Evolutionary conservation across 176 grass and related monocot genomes (phyloP).

Genomic region (barley (Hordeum vulgare)): DNA sequence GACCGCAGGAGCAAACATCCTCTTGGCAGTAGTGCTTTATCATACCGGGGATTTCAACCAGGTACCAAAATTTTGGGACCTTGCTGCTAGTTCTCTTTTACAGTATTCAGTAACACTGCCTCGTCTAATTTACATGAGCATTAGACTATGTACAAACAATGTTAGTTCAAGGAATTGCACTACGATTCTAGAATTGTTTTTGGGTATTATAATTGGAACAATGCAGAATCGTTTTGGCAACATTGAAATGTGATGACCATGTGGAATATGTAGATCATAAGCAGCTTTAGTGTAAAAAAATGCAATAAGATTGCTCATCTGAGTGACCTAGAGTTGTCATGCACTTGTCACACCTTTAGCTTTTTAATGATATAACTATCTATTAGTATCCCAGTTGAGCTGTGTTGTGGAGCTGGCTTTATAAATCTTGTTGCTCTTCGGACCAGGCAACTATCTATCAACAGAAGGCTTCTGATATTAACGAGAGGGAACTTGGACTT

Average conservation of each 20-base stretch:
- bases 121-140: neutral
- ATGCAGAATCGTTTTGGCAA: neutral
- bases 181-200: neutral
- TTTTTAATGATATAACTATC: too few species aligned
- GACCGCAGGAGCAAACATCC: too few species aligned
- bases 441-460: constrained; percentile 99
- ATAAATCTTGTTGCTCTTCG: too few species aligned
- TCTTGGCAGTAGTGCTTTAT: too few species aligned
- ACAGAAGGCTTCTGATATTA: constrained; percentile 97
- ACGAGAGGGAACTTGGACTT: constrained; percentile 97
- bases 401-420: too few species aligned
- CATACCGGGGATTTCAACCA: too few species aligned
- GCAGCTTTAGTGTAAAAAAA: constrained; percentile 17
- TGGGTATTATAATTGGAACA: neutral
- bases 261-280: constrained; percentile 15
- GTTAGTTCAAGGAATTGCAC: constrained; percentile 19
- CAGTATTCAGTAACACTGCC: neutral
- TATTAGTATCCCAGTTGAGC: too few species aligned
- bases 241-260: constrained; percentile 11
- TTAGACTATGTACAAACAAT: neutral
- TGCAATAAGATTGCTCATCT: neutral
- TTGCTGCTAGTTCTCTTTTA: too few species aligned
- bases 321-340: neutral
- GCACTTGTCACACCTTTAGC: too few species aligned
- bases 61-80: too few species aligned